Evolutionary conservation across 345 rosid species (phyloP).

Genomic region (Lagerstroemia speciosa): DNA sequence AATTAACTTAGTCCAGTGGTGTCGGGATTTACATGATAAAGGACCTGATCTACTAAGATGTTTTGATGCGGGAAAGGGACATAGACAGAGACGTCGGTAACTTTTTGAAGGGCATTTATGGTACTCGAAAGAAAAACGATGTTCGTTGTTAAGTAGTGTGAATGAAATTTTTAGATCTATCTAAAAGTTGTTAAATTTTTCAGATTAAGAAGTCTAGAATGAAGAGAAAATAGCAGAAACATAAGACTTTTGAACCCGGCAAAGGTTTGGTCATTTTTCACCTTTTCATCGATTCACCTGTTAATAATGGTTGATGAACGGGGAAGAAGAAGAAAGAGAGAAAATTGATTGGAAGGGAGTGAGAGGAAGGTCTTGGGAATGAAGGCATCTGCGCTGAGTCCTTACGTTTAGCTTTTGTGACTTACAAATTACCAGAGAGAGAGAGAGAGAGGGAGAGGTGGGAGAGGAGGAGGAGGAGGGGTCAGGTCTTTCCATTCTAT

Average conservation of each 20-base stretch:
- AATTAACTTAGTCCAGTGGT: too few species aligned
- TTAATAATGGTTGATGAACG: not conserved
- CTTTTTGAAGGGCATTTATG: not conserved
- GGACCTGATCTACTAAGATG: too few species aligned
- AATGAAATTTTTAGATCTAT: not conserved
- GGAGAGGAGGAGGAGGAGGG: conserved; percentile 2
- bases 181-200: not conserved
- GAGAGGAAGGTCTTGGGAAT: conserved; percentile 7
- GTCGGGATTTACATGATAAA: too few species aligned
- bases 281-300: not conserved
- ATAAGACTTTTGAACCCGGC: too few species aligned
- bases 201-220: too few species aligned
- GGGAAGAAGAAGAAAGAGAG: not conserved
- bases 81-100: too few species aligned
- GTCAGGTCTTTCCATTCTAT: conserved; percentile 1
- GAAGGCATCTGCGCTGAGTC: conserved; percentile 41
- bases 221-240: too few species aligned
- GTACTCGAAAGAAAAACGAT: not conserved
- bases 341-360: not conserved
- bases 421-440: not conserved
- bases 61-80: too few species aligned
- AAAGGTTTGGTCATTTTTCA: not conserved
- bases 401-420: conserved; percentile 15
- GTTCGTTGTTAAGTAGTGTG: too few species aligned
- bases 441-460: not conserved